These are phyloP conservation scores for Mycena capillaripes DNA, from an alignment of 768 basidiomycete genomes.

Conservation along the genomic window DNA sequence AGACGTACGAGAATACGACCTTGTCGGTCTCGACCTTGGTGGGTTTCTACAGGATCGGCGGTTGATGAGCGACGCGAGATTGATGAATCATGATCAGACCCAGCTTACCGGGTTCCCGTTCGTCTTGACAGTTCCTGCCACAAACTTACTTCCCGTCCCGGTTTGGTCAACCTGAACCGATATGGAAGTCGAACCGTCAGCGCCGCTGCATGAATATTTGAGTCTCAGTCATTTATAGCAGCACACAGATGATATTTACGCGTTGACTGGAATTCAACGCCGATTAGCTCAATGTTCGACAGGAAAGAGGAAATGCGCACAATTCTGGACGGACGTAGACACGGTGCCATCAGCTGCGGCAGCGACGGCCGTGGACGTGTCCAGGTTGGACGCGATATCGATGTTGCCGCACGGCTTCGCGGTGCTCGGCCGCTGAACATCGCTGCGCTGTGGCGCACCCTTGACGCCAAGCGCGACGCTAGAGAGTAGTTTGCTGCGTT, in stretches of 20 bases:
- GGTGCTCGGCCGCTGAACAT: constrained; percentile 37
- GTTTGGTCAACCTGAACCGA: constrained; percentile 35
- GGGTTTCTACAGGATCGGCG: constrained; percentile 51
- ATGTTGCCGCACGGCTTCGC: constrained; percentile 34
- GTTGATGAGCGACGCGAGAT: not conserved
- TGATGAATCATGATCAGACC: not conserved
- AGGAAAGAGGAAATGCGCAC: not conserved
- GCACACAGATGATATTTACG: constrained; percentile 38
- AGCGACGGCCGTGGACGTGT: constrained; percentile 35
- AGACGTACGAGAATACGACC: constrained; percentile 51
- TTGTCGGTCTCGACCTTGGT: constrained; percentile 53
- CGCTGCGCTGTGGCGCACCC: constrained; percentile 32
- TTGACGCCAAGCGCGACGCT: constrained; percentile 35
- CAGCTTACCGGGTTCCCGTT: constrained; percentile 38
- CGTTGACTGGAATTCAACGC: constrained; percentile 41
- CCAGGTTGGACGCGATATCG: constrained; percentile 30
- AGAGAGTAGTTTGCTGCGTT: not conserved
- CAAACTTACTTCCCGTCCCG: constrained; percentile 32
- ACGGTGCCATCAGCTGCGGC: constrained; percentile 47
- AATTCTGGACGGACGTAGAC: constrained; percentile 47
- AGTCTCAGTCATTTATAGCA: not conserved
- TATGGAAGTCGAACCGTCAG: constrained; percentile 35
- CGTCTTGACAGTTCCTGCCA: constrained; percentile 35
- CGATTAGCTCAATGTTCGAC: not conserved
- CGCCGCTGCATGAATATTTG: constrained; percentile 25